phyloP scores from a whole-genome alignment of 345 rosid species.

The Eucalyptus regnans region DNA sequence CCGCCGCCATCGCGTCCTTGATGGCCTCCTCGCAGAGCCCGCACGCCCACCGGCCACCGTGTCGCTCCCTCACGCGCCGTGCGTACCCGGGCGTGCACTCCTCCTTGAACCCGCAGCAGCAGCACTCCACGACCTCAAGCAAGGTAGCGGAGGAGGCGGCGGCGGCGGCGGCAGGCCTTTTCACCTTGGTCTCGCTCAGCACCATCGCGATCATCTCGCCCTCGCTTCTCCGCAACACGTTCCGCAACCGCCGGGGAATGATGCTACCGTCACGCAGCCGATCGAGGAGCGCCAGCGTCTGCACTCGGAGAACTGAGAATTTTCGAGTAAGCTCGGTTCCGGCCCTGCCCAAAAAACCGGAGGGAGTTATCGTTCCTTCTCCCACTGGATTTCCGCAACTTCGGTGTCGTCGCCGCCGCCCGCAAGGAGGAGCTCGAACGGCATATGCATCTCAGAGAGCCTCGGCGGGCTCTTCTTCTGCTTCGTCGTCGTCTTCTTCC shows the following conservation, averaged over 20 bases:
- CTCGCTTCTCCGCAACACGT: neutral
- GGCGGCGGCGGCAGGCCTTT: neutral
- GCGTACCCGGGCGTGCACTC: constrained; percentile 1
- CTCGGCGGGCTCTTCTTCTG: neutral
- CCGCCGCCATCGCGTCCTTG: neutral
- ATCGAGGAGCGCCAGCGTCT: too few species aligned
- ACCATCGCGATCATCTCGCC: neutral
- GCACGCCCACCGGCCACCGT: neutral
- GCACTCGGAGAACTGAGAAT: neutral
- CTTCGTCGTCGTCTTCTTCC: neutral
- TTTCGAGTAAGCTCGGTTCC: neutral
- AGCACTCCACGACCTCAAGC: neutral
- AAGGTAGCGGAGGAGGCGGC: neutral
- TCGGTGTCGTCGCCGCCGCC: neutral
- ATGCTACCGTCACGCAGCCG: too few species aligned
- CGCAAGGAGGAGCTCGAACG: neutral
- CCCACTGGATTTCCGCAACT: neutral
- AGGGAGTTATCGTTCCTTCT: neutral
- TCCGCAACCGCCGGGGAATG: neutral
- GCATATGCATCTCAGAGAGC: neutral
- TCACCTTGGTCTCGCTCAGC: neutral
- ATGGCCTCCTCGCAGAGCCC: constrained; percentile 5
- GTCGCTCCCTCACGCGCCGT: neutral
- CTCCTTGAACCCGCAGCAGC: constrained; percentile 1
- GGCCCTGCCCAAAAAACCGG: neutral